Evolutionary conservation across 305 asterid species (phyloP), one percentile per base, ranked within the genome.

Genomic region (Solanum chacoense): DNA sequence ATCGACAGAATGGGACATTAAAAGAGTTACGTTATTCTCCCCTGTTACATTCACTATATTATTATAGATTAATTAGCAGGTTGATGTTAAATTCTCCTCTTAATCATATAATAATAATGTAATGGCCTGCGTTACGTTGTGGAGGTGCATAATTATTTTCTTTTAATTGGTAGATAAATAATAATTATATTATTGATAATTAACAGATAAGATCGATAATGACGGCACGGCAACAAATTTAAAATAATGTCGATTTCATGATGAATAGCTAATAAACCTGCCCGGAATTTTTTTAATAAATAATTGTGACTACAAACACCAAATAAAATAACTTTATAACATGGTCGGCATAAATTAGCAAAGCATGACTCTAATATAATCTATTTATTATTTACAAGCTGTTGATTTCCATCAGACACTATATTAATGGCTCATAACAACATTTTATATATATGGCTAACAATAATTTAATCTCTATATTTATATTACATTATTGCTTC

Each of bases 311-410:
- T 31, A 75, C 63, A 75, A 87, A 73, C 71, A 74, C 26, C 79
- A 85, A 63, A 9, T 65, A 36, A 37, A 67, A 28, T 73, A 69
- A 38, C 88, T 67, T 86, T 38, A 18, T 38, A 35, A 36, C 79
- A 86, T 86, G 94, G 95, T 89, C 94, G 96, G 95, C 94, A 91
- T 75, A 42, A 88, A 81, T 86, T 88, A 87, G 91, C 90, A 72
- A 74, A 89, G 76, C 89, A 87, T 87, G 93, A 90, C 86, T 88
- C 40, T 59, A 93, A 91, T 92, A 88, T 50, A 26, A 84, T 86
- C 29, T 89, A 73, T 65, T 65, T 89, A 38, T 67, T 86, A 32
- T 45, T 73, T 38, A 36, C 36, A 88, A 81, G 20, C 29, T 81
- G 20, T 24, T 29, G 40, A 81, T 31, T 81, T 81, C 18, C 11